Evolutionary conservation across 257 asterid genomes (phyloP), one percentile per base, ranked within the genome.

Genomic region (Petunia axillaris): DNA sequence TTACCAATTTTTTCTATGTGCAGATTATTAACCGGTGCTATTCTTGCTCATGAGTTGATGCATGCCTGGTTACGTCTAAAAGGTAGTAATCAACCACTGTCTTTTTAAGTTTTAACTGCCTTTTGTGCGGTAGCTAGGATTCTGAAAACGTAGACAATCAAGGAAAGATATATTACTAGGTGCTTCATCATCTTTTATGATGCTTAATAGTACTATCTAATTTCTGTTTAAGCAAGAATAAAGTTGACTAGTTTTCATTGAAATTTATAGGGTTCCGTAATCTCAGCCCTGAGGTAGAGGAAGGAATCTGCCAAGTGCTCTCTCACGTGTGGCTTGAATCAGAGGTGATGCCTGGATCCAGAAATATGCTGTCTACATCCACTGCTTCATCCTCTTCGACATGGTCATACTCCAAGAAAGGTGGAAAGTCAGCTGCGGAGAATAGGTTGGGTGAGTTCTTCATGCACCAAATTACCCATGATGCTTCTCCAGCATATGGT

Each of bases 21-120:
- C 93, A 95, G 98, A 84, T 86, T 93, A 80, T 89, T 95, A 46
- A 95, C 97, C 2, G 99, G 99, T 57, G 97, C 96, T 44, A 93
- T 93, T 83, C 97, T 95, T 68, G 96, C 98, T 15, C 99, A 95
- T n/a, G 99, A 95, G 87, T 78, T 93, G 76, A 95, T 95, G 98
- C 99, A 95, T 64, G 99, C 92, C 84, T 95, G 99, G 99, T 75
- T 95, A 78, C 97, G 97, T 16, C 97, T 95, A 15, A 93, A 89
- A 55, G 98, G 99, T 93, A 57, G 43, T 52, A 81, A 67, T 66
- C 78, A 3, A 46, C n/a, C 64, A 8, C 63, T 57, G 63, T 15
- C 35, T 57, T 57, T 25, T 25, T 25, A 25, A 25, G 25, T 25
- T 25, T 57, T 15, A n/a, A 57, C 36, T n/a, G 8, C 8, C 1